A percentile compares a stretch with the other conserved stretches of the same genome.
These are phyloP conservation scores for Lathyrus aphaca DNA, from an alignment of 306 rosid species.

Conservation along the genomic window DNA sequence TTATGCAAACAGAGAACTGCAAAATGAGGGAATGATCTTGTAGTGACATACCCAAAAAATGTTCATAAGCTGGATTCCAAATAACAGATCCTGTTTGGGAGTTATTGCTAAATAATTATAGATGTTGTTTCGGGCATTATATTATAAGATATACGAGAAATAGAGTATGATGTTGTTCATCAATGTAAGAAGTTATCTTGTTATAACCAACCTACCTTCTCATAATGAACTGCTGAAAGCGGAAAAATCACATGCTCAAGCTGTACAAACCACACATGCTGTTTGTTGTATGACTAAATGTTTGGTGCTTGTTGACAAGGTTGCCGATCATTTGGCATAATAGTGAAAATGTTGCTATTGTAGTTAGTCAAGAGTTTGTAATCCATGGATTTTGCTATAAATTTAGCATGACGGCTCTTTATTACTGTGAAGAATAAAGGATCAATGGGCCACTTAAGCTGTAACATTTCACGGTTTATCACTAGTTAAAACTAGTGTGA, in stretches of 20 bases:
- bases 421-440: constrained; percentile 12
- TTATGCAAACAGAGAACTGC: too few relatives aligned
- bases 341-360: neutral
- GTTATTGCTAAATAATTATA: neutral
- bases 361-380: constrained; percentile 3
- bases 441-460: neutral
- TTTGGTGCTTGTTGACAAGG: neutral
- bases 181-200: neutral
- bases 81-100: neutral
- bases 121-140: neutral
- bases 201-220: neutral
- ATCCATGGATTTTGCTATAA: constrained; percentile 19
- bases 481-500: neutral
- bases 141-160: neutral
- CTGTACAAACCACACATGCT: neutral
- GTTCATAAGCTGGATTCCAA: too few relatives aligned
- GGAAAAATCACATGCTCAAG: neutral
- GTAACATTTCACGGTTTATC: neutral
- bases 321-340: neutral
- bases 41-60: too few relatives aligned
- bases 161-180: neutral
- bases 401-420: neutral
- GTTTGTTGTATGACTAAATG: neutral
- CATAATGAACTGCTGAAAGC: constrained; percentile 1
- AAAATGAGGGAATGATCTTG: too few relatives aligned